phyloP scores from a whole-genome alignment of 2,329 filamentous ascomycete species.

The Ophiostoma himal-ulmi region DNA sequence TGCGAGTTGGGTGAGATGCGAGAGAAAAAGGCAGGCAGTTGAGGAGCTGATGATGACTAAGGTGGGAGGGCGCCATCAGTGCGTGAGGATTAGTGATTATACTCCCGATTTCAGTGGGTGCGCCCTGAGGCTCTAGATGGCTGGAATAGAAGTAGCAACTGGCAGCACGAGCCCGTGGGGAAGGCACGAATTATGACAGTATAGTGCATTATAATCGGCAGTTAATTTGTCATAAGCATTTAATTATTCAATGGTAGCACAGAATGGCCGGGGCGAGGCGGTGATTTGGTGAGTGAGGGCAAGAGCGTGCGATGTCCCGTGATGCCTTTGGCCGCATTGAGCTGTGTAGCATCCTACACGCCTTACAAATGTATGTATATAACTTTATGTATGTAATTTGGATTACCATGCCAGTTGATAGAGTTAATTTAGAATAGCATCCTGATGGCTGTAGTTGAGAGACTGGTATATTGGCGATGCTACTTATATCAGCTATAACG shows the following conservation, averaged over 20 bases:
- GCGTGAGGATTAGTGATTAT: neutral
- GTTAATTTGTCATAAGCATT: no score
- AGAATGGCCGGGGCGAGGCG: neutral
- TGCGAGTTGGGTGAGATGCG: conserved; percentile 3
- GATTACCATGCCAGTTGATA: no score
- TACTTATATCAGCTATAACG: no score
- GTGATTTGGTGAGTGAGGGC: neutral
- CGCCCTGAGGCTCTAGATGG: conserved; percentile 9
- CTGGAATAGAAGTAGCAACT: neutral
- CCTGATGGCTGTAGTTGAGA: no score
- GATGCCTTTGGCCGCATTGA: neutral
- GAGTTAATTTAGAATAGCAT: no score
- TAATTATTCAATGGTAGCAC: neutral
- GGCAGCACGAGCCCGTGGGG: conserved; percentile 3
- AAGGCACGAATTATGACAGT: neutral
- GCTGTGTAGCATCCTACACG: no score
- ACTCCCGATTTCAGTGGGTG: neutral
- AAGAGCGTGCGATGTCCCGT: neutral
- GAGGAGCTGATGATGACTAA: conserved; percentile 13
- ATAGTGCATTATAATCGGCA: no score
- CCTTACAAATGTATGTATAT: no score
- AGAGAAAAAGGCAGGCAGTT: conserved; percentile 9
- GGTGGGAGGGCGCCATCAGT: conserved; percentile 4
- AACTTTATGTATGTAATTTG: no score
- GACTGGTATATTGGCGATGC: no score